Conservation (phyloP, 2,329 filamentous ascomycete genomes). For the Xylogone sp. region DNA sequence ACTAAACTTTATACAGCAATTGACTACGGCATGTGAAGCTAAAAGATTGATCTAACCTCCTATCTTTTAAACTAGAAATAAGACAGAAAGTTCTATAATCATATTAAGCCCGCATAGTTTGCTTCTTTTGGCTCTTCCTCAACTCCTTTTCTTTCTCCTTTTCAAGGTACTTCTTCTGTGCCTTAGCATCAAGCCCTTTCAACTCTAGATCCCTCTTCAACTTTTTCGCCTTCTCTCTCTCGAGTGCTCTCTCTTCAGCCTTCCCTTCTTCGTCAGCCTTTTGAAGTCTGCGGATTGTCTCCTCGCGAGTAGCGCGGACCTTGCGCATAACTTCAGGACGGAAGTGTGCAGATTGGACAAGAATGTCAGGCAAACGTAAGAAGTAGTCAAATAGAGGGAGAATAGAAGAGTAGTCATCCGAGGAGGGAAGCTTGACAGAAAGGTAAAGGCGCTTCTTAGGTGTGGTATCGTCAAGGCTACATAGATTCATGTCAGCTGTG, state of each 20-base stretch:
- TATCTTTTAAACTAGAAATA: background rate
- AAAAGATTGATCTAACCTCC: background rate
- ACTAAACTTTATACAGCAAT: background rate
- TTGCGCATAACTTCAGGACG: slow-evolving; percentile 86
- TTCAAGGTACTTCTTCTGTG: slow-evolving; percentile 81
- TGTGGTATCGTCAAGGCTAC: slow-evolving; percentile 74
- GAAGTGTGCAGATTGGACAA: slow-evolving; percentile 77
- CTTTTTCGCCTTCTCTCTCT: slow-evolving; percentile 77
- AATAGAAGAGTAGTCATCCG: slow-evolving; percentile 60
- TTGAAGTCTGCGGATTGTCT: slow-evolving; percentile 73
- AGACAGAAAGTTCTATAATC: background rate
- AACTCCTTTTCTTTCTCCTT: slow-evolving; percentile 74
- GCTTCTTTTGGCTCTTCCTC: slow-evolving; percentile 60
- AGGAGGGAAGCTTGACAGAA: slow-evolving; percentile 65
- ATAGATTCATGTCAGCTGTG: slow-evolving; percentile 6
- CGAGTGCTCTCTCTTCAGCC: slow-evolving; percentile 69
- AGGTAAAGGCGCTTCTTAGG: slow-evolving; percentile 87
- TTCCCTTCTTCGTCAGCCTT: slow-evolving; percentile 76
- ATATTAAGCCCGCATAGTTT: slow-evolving; percentile 38
- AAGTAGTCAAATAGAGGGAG: slow-evolving; percentile 77
- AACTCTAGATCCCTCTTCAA: slow-evolving; percentile 84
- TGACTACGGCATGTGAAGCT: background rate
- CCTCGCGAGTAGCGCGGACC: slow-evolving; percentile 75
- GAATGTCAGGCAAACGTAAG: slow-evolving; percentile 77
- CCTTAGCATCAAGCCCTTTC: slow-evolving; percentile 72